Evolutionary conservation across 2,329 filamentous ascomycete species (phyloP).

Genomic region (Colletotrichum sidae): DNA sequence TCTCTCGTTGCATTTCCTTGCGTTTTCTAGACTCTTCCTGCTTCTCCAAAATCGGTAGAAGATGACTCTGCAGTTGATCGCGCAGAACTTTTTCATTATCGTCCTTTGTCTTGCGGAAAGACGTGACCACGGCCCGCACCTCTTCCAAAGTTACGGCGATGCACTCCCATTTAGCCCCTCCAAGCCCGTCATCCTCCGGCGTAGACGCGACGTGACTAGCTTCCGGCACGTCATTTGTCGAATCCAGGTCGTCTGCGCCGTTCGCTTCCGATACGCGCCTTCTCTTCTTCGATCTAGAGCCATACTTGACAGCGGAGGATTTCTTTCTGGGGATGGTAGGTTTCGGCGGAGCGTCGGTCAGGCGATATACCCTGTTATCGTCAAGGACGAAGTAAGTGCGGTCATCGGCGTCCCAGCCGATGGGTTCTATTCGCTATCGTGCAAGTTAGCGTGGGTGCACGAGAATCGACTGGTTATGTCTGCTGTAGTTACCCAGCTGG

Average conservation of each 20-base stretch:
- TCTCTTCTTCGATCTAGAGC: conserved; percentile 77
- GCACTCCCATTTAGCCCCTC: conserved; percentile 89
- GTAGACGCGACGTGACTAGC: conserved; percentile 43
- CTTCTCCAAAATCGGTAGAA: conserved; percentile 87
- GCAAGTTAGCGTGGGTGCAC: background rate
- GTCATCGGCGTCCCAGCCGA: conserved; percentile 90
- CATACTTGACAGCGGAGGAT: conserved; percentile 72
- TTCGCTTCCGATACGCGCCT: conserved; percentile 66
- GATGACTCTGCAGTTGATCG: conserved; percentile 77
- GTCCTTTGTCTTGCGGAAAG: conserved; percentile 81
- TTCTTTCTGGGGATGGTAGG: conserved; percentile 72
- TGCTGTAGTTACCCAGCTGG: conserved; percentile 76
- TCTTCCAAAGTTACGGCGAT: conserved; percentile 85
- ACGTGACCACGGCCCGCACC: conserved; percentile 76
- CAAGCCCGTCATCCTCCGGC: conserved; percentile 72
- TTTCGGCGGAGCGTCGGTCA: conserved; percentile 78
- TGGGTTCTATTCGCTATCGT: conserved; percentile 77
- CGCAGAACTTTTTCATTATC: conserved; percentile 85
- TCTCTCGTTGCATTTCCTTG: conserved; percentile 75
- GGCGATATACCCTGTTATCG: conserved; percentile 91
- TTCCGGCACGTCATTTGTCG: conserved; percentile 36
- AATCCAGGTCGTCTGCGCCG: conserved; percentile 50
- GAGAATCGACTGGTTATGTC: no score
- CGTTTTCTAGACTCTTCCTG: conserved; percentile 80
- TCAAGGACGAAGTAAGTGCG: conserved; percentile 91